These are phyloP conservation scores for Nannizziopsis barbatae DNA, from an alignment of 2,329 filamentous ascomycete genomes.

Conservation along the genomic window DNA sequence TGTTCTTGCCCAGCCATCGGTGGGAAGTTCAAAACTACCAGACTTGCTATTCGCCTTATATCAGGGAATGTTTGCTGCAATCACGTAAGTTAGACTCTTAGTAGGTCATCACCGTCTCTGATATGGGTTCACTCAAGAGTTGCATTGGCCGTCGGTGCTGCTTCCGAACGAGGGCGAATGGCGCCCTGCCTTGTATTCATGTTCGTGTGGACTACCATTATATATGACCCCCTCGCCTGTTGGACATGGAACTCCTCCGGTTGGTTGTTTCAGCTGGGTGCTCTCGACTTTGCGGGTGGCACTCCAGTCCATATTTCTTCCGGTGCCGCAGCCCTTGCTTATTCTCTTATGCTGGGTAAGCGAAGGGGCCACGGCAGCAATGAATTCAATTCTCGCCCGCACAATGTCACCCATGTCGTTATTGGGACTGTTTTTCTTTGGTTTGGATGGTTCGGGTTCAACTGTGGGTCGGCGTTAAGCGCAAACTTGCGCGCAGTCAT, in stretches of 20 bases:
- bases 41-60: slow-evolving; percentile 79
- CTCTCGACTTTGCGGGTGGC: slow-evolving; percentile 79
- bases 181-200: slow-evolving; percentile 82
- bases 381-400: slow-evolving; percentile 80
- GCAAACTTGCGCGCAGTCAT: slow-evolving; percentile 78
- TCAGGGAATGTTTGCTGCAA: slow-evolving; percentile 50
- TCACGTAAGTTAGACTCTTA: slow-evolving; percentile 53
- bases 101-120: background rate
- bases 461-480: slow-evolving; percentile 68
- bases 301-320: slow-evolving; percentile 84
- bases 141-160: slow-evolving; percentile 71
- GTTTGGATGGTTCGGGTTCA: slow-evolving; percentile 95
- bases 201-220: slow-evolving; percentile 80
- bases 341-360: slow-evolving; percentile 85
- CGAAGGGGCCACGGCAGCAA: slow-evolving; percentile 73
- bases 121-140: slow-evolving; percentile 42
- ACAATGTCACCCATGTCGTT: slow-evolving; percentile 87
- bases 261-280: slow-evolving; percentile 69
- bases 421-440: slow-evolving; percentile 88
- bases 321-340: slow-evolving; percentile 71
- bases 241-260: slow-evolving; percentile 85
- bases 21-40: slow-evolving; percentile 61
- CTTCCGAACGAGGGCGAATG: slow-evolving; percentile 79
- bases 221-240: slow-evolving; percentile 88
- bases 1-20: slow-evolving; percentile 63